A percentile compares a stretch with the other conserved stretches of the same genome.
Evolutionary conservation across 768 basidiomycete genomes (phyloP).

Genomic region (Lactarius psammicola): DNA sequence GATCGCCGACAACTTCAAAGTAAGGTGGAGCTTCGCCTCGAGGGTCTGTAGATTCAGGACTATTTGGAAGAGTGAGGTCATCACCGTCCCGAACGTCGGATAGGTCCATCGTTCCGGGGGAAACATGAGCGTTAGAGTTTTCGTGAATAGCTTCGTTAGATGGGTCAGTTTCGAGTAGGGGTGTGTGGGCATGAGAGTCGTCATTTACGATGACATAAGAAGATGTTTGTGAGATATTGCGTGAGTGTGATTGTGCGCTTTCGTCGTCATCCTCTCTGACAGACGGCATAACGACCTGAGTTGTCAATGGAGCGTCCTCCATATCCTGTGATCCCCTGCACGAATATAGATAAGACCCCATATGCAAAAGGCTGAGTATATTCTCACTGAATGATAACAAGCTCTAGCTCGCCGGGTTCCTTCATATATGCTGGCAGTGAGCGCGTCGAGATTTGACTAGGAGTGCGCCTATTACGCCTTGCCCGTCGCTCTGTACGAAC

Average conservation of each 20-base stretch:
- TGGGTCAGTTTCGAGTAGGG: constrained; percentile 21
- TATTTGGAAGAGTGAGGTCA: constrained; percentile 28
- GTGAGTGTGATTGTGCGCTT: constrained; percentile 25
- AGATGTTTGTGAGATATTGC: constrained; percentile 20
- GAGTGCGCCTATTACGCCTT: constrained; percentile 56
- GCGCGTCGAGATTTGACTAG: constrained; percentile 77
- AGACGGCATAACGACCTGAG: constrained; percentile 38
- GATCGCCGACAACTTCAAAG: constrained; percentile 48
- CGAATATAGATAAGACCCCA: constrained; percentile 7
- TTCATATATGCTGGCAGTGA: constrained; percentile 80
- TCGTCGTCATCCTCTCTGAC: constrained; percentile 32
- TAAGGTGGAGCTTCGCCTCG: constrained; percentile 70
- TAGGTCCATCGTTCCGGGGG: constrained; percentile 27
- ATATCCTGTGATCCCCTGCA: constrained; percentile 51
- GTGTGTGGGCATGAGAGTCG: constrained; percentile 24
- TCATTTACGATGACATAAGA: constrained; percentile 24
- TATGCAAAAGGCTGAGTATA: not conserved
- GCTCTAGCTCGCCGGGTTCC: constrained; percentile 79
- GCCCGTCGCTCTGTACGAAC: constrained; percentile 27
- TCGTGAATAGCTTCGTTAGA: constrained; percentile 21
- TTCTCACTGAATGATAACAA: constrained; percentile 60
- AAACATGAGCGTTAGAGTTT: not conserved
- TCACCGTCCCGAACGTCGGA: constrained; percentile 9
- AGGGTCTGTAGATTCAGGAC: constrained; percentile 37
- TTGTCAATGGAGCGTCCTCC: constrained; percentile 51